Percentiles rank a stretch among this genome's conserved stretches.
Evolutionary conservation across 768 basidiomycete genomes (phyloP).

Genomic region (Coprinopsis strossmayeri): DNA sequence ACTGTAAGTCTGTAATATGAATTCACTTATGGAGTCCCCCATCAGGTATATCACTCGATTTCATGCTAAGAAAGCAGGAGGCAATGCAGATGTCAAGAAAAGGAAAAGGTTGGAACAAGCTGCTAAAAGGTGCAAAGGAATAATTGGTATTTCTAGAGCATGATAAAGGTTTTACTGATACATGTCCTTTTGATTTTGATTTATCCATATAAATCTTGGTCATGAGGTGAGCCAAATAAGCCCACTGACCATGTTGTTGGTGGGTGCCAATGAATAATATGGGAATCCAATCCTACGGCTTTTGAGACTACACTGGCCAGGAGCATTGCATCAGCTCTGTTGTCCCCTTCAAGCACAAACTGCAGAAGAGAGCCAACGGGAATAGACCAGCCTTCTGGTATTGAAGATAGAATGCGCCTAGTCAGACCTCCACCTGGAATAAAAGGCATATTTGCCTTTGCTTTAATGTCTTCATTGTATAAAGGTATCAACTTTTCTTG

Average conservation of each 20-base stretch:
- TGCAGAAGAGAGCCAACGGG: conserved; percentile 59
- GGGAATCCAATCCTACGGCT: conserved; percentile 32
- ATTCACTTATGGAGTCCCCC: too few relatives aligned
- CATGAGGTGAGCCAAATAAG: conserved; percentile 68
- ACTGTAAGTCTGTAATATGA: too few relatives aligned
- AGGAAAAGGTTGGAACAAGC: conserved; percentile 84
- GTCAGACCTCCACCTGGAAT: conserved; percentile 78
- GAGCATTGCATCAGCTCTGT: conserved; percentile 60
- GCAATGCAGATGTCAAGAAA: too few relatives aligned
- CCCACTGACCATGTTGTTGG: conserved; percentile 64
- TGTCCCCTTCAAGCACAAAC: conserved; percentile 81
- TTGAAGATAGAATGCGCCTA: conserved; percentile 52
- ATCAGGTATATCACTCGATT: too few relatives aligned
- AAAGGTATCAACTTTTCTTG: conserved; percentile 41
- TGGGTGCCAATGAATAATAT: conserved; percentile 44
- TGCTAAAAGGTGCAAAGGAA: conserved; percentile 52
- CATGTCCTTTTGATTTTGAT: conserved; percentile 10
- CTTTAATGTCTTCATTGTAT: conserved; percentile 28
- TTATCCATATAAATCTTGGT: conserved; percentile 66
- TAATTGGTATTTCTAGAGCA: conserved; percentile 59
- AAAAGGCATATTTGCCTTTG: conserved; percentile 45
- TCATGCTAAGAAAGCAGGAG: too few relatives aligned
- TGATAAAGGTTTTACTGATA: conserved; percentile 26
- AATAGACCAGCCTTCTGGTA: conserved; percentile 43
- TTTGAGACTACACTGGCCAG: conserved; percentile 50